Conservation (phyloP, 2,329 filamentous ascomycete genomes). For the Lasiodiplodia hormozganensis region DNA sequence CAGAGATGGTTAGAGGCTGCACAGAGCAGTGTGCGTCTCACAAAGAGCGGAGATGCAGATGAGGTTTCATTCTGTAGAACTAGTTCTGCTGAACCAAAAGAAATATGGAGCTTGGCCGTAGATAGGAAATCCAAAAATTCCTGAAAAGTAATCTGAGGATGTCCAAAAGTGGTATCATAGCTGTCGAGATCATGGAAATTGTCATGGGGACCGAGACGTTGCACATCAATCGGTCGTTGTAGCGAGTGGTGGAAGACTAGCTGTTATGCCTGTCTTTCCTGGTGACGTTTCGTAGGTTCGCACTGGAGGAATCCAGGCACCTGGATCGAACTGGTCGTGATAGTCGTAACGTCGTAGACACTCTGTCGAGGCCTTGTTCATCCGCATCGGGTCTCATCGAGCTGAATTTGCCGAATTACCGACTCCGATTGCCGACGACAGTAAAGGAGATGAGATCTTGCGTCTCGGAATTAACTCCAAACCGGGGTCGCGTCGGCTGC, state of each 20-base stretch:
- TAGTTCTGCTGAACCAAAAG: conserved; percentile 24
- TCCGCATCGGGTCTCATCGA: conserved; percentile 25
- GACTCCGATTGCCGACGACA: conserved; percentile 19
- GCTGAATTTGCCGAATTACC: neutral
- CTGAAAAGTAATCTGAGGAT: conserved; percentile 17
- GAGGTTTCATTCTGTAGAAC: conserved; percentile 26
- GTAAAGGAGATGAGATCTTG: conserved; percentile 9
- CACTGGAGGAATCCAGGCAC: conserved; percentile 2
- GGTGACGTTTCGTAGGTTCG: neutral
- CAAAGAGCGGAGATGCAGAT: conserved; percentile 12
- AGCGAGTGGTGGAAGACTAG: conserved; percentile 5
- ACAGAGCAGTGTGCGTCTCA: conserved; percentile 19
- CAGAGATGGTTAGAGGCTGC: conserved; percentile 17
- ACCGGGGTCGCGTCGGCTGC: conserved; percentile 15
- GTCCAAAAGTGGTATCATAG: conserved; percentile 7
- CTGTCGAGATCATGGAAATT: neutral
- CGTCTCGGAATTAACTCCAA: conserved; percentile 9
- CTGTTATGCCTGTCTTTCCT: neutral
- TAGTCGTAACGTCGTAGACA: conserved; percentile 10
- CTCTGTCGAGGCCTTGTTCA: conserved; percentile 15
- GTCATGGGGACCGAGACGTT: conserved; percentile 2
- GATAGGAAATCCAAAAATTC: conserved; percentile 23
- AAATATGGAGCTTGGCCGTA: conserved; percentile 15
- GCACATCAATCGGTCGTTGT: neutral
- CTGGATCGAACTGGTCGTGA: neutral